These are phyloP conservation scores for Aureobasidium musti DNA, from an alignment of 2,329 filamentous ascomycete species.

Conservation along the genomic window DNA sequence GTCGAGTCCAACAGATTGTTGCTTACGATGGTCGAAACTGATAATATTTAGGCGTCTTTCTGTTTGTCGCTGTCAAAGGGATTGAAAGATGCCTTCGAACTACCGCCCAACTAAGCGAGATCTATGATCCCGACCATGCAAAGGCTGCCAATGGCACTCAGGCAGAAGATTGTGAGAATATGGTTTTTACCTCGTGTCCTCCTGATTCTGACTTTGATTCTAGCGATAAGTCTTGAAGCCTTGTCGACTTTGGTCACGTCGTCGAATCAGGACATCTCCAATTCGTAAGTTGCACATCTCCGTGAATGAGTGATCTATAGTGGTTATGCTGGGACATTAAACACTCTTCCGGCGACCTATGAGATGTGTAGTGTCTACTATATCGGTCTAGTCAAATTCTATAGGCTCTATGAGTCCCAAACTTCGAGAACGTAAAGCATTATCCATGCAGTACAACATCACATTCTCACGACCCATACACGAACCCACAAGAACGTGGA, in stretches of 20 bases:
- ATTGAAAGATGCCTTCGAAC: slow-evolving; percentile 61
- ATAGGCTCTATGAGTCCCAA: not conserved
- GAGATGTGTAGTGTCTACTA: not conserved
- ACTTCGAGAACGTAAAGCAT: not conserved
- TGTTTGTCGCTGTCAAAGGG: slow-evolving; percentile 59
- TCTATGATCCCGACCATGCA: slow-evolving; percentile 72
- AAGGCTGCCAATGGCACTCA: slow-evolving; percentile 65
- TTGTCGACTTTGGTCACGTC: slow-evolving; percentile 46
- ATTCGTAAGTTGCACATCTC: slow-evolving; percentile 34
- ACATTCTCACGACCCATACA: too few species aligned
- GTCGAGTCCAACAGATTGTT: not conserved
- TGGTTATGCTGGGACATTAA: not conserved
- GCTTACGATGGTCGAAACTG: not conserved
- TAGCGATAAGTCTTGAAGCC: slow-evolving; percentile 47
- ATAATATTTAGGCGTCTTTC: slow-evolving; percentile 50
- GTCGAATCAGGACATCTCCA: slow-evolving; percentile 49
- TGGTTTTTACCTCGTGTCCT: not conserved
- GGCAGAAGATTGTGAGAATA: slow-evolving; percentile 34
- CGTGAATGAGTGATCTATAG: not conserved
- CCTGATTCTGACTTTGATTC: not conserved
- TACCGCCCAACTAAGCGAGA: slow-evolving; percentile 65
- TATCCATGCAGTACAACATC: too few species aligned
- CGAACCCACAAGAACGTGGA: too few species aligned
- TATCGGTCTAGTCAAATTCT: not conserved
- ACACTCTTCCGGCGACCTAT: not conserved